phyloP scores from a whole-genome alignment of 106 monocot genomes.

The Alisma plantagoaquatica region DNA sequence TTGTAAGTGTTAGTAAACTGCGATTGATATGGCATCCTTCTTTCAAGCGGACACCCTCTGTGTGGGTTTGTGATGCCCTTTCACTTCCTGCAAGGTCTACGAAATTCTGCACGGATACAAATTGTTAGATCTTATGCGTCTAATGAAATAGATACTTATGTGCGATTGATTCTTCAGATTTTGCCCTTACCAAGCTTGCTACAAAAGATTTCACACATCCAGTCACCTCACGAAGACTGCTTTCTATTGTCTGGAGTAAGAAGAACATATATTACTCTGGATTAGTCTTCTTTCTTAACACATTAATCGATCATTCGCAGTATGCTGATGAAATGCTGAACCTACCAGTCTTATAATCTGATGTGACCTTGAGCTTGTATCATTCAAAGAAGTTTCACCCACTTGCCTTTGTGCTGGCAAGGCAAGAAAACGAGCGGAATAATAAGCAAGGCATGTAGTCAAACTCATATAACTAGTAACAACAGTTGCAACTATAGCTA shows the following conservation, averaged over 20 bases:
- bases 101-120: constrained; percentile 59
- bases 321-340: too few relatives aligned
- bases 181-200: constrained; percentile 61
- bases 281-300: too few relatives aligned
- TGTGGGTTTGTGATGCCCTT: constrained; percentile 80
- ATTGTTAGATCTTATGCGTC: too few relatives aligned
- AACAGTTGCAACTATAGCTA: too few relatives aligned
- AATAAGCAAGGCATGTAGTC: too few relatives aligned
- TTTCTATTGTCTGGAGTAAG: constrained; percentile 86
- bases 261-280: too few relatives aligned
- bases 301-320: background rate
- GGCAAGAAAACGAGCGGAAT: too few relatives aligned
- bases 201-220: constrained; percentile 91
- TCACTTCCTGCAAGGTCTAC: constrained; percentile 99
- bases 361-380: constrained; percentile 93
- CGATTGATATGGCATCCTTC: constrained; percentile 99
- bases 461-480: too few relatives aligned
- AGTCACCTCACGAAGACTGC: constrained; percentile 62
- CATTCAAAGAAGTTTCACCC: constrained; percentile 92
- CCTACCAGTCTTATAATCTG: constrained; percentile 95
- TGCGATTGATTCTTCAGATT: background rate
- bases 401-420: constrained; percentile 85
- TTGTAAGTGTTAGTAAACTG: constrained; percentile 85
- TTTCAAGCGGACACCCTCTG: constrained; percentile 82
- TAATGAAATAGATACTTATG: background rate